A percentile compares a stretch with the other conserved stretches of the same genome.
Evolutionary conservation across 2,329 filamentous ascomycete species (phyloP).

Genomic region (Xenosphaeropsis pyriputrescens): DNA sequence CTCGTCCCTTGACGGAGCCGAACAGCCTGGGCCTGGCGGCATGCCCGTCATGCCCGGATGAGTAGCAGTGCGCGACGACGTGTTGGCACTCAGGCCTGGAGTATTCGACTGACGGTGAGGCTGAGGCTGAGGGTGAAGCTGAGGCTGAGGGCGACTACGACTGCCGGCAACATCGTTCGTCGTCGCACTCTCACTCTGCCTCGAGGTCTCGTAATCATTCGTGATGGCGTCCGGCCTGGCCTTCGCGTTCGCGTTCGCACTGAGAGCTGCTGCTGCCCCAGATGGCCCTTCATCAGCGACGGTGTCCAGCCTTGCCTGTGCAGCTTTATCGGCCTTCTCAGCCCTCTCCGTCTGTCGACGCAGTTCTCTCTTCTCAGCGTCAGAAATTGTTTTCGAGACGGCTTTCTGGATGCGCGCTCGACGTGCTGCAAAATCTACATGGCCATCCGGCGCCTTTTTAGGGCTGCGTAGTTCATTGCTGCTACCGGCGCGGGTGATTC

Average conservation of each 20-base stretch:
- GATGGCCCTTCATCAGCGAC: too few relatives aligned
- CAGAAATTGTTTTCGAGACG: constrained; percentile 71
- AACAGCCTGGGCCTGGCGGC: constrained; percentile 50
- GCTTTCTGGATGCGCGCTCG: constrained; percentile 72
- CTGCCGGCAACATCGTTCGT: constrained; percentile 26
- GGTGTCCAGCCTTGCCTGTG: too few relatives aligned
- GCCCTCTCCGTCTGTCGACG: too few relatives aligned
- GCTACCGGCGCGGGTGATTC: constrained; percentile 11
- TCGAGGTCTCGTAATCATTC: background rate
- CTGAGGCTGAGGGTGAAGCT: too few relatives aligned
- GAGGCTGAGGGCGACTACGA: too few relatives aligned
- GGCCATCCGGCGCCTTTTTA: constrained; percentile 45
- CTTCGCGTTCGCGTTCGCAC: too few relatives aligned
- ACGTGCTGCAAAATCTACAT: constrained; percentile 73
- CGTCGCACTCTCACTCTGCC: background rate
- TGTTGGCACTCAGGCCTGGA: too few relatives aligned
- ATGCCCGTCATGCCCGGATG: constrained; percentile 18
- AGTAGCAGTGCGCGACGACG: too few relatives aligned
- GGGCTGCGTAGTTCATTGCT: constrained; percentile 18
- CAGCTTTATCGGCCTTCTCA: too few relatives aligned
- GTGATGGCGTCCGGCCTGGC: too few relatives aligned
- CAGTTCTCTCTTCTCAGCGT: constrained; percentile 38
- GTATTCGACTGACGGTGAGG: constrained; percentile 46
- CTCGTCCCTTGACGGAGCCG: constrained; percentile 27
- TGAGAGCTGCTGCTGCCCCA: too few relatives aligned